Evolutionary conservation across 805 yeast genomes (phyloP), one percentile per base, ranked within the genome.

Genomic region (Myxozyma neglecta): DNA sequence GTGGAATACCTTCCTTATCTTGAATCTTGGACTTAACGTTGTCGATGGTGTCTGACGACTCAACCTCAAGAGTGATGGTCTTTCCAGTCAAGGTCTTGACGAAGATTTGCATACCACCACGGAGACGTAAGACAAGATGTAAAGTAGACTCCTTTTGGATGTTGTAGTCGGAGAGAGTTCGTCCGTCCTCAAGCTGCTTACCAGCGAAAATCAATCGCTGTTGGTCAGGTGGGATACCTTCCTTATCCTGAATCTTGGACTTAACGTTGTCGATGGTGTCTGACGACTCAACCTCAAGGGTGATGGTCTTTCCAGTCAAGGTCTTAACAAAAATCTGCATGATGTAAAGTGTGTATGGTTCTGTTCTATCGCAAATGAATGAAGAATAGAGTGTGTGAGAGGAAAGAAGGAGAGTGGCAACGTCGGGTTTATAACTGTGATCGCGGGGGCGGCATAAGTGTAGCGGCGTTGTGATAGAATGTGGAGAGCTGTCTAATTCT

Each of bases 81-180:
- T 89, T 89, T 75, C 96, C 96, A 39, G 96, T 89, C 75, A 89
- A 77, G 61, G 96, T 89, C 82, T 89, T 89, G 73, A 89, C 96
- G 76, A 89, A 89, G 75, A 89, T 89, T 78, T 89, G 96, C 96
- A 89, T 89, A 83, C 97, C 97, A 80, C 98, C 98, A 85, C 97
- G 90, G 79, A 93, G 88, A 86, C 98, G 92, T 70, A 92, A 83
- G 69, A 93, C 97, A 82, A 93, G 86, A n/a, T n/a, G n/a, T n/a
- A n/a, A n/a, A n/a, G n/a, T n/a, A n/a, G n/a, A n/a, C n/a, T n/a
- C n/a, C n/a, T n/a, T n/a, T n/a, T n/a, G n/a, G n/a, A n/a, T n/a
- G n/a, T n/a, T n/a, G n/a, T n/a, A n/a, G n/a, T n/a, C n/a, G n/a
- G n/a, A n/a, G n/a, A n/a, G n/a, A n/a, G n/a, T n/a, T n/a, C n/a